Conservation (phyloP, 1,284 basidiomycete genomes). For the Polyporus tsugae region DNA sequence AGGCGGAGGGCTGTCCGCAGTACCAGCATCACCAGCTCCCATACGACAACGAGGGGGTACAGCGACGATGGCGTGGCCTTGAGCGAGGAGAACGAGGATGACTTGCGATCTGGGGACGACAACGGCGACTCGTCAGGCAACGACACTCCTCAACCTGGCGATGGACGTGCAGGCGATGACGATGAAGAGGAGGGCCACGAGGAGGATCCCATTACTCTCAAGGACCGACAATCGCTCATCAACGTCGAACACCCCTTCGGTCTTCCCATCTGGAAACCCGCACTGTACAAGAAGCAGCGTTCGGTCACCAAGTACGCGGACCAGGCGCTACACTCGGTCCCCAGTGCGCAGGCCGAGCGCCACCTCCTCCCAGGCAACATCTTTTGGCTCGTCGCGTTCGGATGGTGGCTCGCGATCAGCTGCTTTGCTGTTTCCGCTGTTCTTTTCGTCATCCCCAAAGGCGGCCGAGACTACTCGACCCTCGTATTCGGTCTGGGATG, state of each 20-base stretch:
- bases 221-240: slow-evolving; percentile 97
- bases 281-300: slow-evolving; percentile 97
- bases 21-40: slow-evolving; percentile 66
- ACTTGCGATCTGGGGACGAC: slow-evolving; percentile 38
- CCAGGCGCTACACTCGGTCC: slow-evolving; percentile 90
- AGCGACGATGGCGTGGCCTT: slow-evolving; percentile 54
- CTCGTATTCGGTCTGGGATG: slow-evolving; percentile 93
- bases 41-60: slow-evolving; percentile 51
- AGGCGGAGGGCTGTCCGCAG: slow-evolving; percentile 59
- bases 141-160: slow-evolving; percentile 32
- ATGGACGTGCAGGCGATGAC: slow-evolving; percentile 34
- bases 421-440: slow-evolving; percentile 77
- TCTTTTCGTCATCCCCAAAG: slow-evolving; percentile 79
- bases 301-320: slow-evolving; percentile 97
- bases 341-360: slow-evolving; percentile 91
- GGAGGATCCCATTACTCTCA: slow-evolving; percentile 94
- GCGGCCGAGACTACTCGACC: slow-evolving; percentile 87
- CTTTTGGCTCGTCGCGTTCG: slow-evolving; percentile 88
- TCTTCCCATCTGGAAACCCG: slow-evolving; percentile 99
- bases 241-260: slow-evolving; percentile 99
- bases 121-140: slow-evolving; percentile 28
- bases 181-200: slow-evolving; percentile 54
- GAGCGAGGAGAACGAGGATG: slow-evolving; percentile 53
- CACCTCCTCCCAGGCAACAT: slow-evolving; percentile 94
- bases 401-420: slow-evolving; percentile 88